A percentile compares a stretch with the other conserved stretches of the same genome.
These are phyloP conservation scores for Apiotrichum gamsii DNA, from an alignment of 1,284 basidiomycete species.

Conservation along the genomic window DNA sequence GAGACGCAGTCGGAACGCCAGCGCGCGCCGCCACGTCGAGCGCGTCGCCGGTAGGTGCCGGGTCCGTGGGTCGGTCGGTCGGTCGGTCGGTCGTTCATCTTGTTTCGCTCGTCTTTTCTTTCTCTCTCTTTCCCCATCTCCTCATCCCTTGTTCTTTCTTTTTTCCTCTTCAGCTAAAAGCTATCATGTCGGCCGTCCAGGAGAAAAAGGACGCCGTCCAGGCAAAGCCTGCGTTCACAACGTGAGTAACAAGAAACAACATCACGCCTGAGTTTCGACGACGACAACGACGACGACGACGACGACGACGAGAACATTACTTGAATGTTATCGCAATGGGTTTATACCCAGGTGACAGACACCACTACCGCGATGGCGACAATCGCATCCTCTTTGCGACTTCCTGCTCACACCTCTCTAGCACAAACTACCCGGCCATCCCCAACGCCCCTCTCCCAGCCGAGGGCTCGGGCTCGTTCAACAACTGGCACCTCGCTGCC, in stretches of 20 bases:
- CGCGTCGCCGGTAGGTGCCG: too few species aligned
- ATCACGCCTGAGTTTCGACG: not conserved
- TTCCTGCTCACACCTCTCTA: constrained; percentile 3
- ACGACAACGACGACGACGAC: too few species aligned
- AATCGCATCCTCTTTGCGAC: too few species aligned
- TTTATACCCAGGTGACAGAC: too few species aligned
- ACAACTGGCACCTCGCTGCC: constrained; percentile 70
- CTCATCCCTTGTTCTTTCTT: not conserved
- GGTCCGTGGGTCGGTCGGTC: too few species aligned
- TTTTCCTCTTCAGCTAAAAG: not conserved
- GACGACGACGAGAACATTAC: too few species aligned
- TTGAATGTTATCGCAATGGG: too few species aligned
- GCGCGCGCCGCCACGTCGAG: too few species aligned
- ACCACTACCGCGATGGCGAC: too few species aligned
- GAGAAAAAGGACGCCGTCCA: not conserved
- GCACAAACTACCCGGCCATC: constrained; percentile 41
- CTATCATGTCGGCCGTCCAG: not conserved
- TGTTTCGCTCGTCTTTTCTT: too few species aligned
- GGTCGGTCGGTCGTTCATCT: too few species aligned
- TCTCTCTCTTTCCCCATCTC: not conserved
- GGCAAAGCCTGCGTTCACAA: constrained; percentile 3
- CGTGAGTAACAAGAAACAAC: constrained; percentile 1
- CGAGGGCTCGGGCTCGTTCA: constrained; percentile 80
- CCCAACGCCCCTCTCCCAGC: constrained; percentile 76
- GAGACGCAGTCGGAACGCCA: too few species aligned